These are phyloP conservation scores for Tetradesmus lagerheimii DNA, from an alignment of 139 green algal species.

Conservation along the genomic window DNA sequence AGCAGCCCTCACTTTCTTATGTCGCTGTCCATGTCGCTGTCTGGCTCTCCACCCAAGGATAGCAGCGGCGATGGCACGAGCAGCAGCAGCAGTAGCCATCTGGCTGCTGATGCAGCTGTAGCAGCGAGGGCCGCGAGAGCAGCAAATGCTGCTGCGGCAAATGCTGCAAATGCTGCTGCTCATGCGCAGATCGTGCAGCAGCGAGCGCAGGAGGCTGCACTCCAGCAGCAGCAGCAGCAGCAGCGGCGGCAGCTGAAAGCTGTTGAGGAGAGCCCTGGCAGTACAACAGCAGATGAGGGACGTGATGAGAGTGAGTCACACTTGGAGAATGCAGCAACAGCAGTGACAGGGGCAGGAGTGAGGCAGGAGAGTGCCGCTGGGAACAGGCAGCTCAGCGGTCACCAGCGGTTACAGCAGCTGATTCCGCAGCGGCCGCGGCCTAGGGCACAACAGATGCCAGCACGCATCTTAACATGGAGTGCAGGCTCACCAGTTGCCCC, in stretches of 20 bases:
- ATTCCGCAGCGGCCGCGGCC: conserved; percentile 17
- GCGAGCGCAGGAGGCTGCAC: neutral
- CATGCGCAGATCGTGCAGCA: neutral
- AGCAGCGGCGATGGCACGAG: neutral
- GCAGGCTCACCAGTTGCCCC: neutral
- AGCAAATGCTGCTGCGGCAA: neutral
- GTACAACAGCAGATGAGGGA: neutral
- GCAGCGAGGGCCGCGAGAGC: neutral
- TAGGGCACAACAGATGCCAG: conserved; percentile 22
- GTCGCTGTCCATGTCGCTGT: conserved; percentile 10
- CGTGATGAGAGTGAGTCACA: neutral
- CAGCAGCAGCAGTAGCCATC: neutral
- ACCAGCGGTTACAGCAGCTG: conserved; percentile 39
- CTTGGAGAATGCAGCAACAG: neutral
- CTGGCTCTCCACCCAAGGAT: neutral
- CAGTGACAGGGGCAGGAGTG: neutral
- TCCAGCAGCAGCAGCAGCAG: neutral
- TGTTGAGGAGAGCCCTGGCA: neutral
- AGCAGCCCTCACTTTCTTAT: conserved; percentile 25
- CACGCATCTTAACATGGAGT: conserved; percentile 28
- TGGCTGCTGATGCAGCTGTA: neutral
- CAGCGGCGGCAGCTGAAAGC: conserved; percentile 12
- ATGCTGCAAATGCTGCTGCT: neutral
- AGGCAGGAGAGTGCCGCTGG: neutral
- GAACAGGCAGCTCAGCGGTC: neutral